These are phyloP conservation scores for Phytopythium delawarense DNA, from an alignment of 352 stramenopile genomes.

Conservation along the genomic window DNA sequence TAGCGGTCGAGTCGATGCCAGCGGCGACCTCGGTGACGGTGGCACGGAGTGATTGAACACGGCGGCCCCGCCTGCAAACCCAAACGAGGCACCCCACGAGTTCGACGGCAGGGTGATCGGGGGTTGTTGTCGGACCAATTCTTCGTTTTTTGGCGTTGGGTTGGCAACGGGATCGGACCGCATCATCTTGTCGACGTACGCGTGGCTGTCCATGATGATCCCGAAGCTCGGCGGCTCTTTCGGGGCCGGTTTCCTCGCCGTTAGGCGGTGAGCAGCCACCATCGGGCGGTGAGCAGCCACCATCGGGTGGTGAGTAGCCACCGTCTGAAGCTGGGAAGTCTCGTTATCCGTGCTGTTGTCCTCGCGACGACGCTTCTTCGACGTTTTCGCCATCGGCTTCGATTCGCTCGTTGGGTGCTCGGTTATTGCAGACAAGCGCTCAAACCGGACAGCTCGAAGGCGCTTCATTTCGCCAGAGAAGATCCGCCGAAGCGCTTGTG, in stretches of 20 bases:
- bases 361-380: slow-evolving; percentile 11
- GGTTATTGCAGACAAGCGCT: background rate
- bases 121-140: background rate
- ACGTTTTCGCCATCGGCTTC: background rate
- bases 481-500: slow-evolving; percentile 1
- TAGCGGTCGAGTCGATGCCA: slow-evolving; percentile 29
- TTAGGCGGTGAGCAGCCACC: background rate
- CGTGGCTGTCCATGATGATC: slow-evolving; percentile 26
- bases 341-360: background rate
- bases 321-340: slow-evolving; percentile 4
- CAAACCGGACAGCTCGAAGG: background rate
- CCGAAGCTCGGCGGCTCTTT: slow-evolving; percentile 6
- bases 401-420: background rate
- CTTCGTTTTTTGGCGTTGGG: background rate
- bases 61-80: slow-evolving; percentile 11
- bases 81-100: slow-evolving; percentile 51
- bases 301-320: background rate
- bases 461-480: slow-evolving; percentile 5
- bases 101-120: slow-evolving; percentile 13
- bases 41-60: background rate
- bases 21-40: slow-evolving; percentile 7
- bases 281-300: background rate
- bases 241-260: background rate
- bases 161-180: slow-evolving; percentile 1
- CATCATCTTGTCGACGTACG: slow-evolving; percentile 29